Evolutionary conservation across 257 asterid genomes (phyloP).

Genomic region (Striga asiatica): DNA sequence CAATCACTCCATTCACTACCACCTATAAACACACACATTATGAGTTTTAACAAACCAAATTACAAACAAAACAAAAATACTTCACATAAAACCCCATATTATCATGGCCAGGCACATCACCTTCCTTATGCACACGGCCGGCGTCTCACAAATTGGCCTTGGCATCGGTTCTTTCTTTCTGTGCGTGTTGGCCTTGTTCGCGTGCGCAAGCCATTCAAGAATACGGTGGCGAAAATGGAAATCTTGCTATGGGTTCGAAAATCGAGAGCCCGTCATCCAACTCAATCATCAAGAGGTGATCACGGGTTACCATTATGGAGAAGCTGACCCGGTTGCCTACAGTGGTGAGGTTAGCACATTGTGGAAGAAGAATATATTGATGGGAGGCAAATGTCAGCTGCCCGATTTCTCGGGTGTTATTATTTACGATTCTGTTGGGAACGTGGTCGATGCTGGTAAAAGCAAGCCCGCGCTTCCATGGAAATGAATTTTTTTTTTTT

Average conservation of each 20-base stretch:
- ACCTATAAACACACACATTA: slow-evolving; percentile 9
- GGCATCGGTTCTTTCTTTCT: slow-evolving; percentile 38
- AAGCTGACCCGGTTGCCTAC: slow-evolving; percentile 29
- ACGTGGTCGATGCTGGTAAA: slow-evolving; percentile 26
- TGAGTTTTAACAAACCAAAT: background rate
- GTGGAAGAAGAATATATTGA: slow-evolving; percentile 68
- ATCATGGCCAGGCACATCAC: slow-evolving; percentile 37
- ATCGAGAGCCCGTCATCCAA: slow-evolving; percentile 60
- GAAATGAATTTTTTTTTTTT: too few relatives aligned
- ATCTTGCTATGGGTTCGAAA: slow-evolving; percentile 36
- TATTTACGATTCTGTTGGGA: slow-evolving; percentile 57
- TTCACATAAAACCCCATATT: background rate
- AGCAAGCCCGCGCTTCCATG: too few relatives aligned
- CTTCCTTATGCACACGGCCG: slow-evolving; percentile 18
- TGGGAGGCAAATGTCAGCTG: slow-evolving; percentile 84
- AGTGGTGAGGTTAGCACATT: slow-evolving; percentile 46
- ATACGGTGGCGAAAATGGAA: slow-evolving; percentile 44
- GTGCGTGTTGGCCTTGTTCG: slow-evolving; percentile 48
- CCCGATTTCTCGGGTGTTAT: slow-evolving; percentile 82
- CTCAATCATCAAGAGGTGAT: slow-evolving; percentile 39
- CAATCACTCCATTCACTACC: background rate
- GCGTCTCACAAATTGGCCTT: slow-evolving; percentile 26
- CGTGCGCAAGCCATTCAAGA: slow-evolving; percentile 48
- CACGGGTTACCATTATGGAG: slow-evolving; percentile 29
- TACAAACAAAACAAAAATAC: too few relatives aligned